Percentiles rank a stretch among this genome's conserved stretches.
phyloP scores from a whole-genome alignment of 257 asterid genomes.

The Vinca minor region DNA sequence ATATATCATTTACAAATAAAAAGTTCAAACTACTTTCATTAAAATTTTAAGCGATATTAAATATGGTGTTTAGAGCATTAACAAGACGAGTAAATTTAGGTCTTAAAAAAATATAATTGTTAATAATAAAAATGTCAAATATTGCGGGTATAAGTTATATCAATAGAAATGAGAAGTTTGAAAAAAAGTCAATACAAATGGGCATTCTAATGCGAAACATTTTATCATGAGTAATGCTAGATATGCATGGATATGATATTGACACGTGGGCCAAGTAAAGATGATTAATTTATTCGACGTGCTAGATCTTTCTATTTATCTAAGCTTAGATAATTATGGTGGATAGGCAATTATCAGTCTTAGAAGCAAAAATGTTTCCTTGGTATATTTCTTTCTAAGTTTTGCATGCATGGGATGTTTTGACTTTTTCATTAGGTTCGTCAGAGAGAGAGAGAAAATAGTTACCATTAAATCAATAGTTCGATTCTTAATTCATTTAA shows the following conservation, averaged over 20 bases:
- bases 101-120: too few species aligned
- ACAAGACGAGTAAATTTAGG: too few species aligned
- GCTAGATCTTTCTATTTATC: slow-evolving; percentile 26
- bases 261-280: slow-evolving; percentile 32
- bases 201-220: slow-evolving; percentile 15
- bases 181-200: too few species aligned
- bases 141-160: too few species aligned
- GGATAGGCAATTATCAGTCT: slow-evolving; percentile 3
- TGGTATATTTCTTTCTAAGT: slow-evolving; percentile 11
- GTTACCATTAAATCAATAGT: too few species aligned
- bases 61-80: too few species aligned
- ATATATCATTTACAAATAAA: too few species aligned
- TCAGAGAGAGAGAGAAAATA: slow-evolving; percentile 13
- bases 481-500: too few species aligned
- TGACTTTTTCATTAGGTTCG: slow-evolving; percentile 24
- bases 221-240: slow-evolving; percentile 10
- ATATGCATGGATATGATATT: slow-evolving; percentile 30
- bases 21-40: too few species aligned
- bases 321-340: slow-evolving; percentile 18
- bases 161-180: too few species aligned
- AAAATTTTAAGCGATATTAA: too few species aligned
- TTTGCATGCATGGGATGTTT: slow-evolving; percentile 26
- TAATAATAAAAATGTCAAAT: too few species aligned
- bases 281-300: slow-evolving; percentile 24
- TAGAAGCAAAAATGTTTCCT: slow-evolving; percentile 4